Conservation (phyloP, 1,284 basidiomycete genomes). For the Crucibulum cyathiforme region DNA sequence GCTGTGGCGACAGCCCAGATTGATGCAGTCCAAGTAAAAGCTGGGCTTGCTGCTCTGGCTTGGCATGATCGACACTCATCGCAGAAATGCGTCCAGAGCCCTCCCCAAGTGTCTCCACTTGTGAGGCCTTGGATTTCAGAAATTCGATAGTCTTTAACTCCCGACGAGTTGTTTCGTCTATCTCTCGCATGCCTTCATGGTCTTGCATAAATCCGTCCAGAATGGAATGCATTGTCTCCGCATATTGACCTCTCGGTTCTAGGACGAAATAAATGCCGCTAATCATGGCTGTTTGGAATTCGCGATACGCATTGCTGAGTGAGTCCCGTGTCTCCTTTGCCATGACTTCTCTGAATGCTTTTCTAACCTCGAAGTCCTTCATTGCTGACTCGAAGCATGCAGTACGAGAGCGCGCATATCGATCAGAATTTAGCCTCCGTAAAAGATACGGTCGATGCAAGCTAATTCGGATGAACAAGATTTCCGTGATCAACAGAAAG, state of each 20-base stretch:
- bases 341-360: conserved; percentile 65
- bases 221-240: conserved; percentile 74
- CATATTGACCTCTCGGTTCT: conserved; percentile 73
- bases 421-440: conserved; percentile 73
- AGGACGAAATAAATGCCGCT: conserved; percentile 83
- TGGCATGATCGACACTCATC: conserved; percentile 27
- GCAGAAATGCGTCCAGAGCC: conserved; percentile 20
- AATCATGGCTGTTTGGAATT: conserved; percentile 87
- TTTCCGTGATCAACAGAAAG: conserved; percentile 80
- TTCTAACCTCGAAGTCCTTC: conserved; percentile 76
- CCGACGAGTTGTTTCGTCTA: conserved; percentile 81
- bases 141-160: conserved; percentile 85
- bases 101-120: conserved; percentile 49
- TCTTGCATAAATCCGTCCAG: conserved; percentile 79
- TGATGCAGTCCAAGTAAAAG: conserved; percentile 57
- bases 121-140: conserved; percentile 68
- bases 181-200: conserved; percentile 69
- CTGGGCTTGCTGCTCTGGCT: conserved; percentile 51
- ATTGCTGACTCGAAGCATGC: conserved; percentile 84
- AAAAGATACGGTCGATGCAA: conserved; percentile 81
- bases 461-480: conserved; percentile 80
- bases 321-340: conserved; percentile 69
- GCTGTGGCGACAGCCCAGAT: conserved; percentile 26
- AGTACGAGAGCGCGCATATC: conserved; percentile 74
- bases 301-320: conserved; percentile 79